Evolutionary conservation across 2,329 filamentous ascomycete genomes (phyloP).

Genomic region (Hypoxylon sp.): DNA sequence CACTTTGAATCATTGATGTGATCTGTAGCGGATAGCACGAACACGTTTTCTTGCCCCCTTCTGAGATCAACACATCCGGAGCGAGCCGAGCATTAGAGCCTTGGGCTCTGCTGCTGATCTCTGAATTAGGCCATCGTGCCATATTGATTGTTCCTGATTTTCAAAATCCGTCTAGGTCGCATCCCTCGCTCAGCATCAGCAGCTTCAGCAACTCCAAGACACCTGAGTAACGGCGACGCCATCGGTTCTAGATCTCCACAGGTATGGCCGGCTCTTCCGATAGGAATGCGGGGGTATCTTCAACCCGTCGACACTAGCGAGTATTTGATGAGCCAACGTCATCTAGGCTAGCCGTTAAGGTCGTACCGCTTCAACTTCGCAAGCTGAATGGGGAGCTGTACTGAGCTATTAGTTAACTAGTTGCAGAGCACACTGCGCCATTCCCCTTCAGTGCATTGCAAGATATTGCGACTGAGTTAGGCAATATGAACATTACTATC

Average conservation of each 20-base stretch:
- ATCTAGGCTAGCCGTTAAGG: slow-evolving; percentile 24
- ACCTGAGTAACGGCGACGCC: slow-evolving; percentile 13
- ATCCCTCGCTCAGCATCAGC: background rate
- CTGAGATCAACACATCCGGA: slow-evolving; percentile 33
- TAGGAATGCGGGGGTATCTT: slow-evolving; percentile 26
- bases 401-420: background rate
- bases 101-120: slow-evolving; percentile 18
- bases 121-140: slow-evolving; percentile 23
- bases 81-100: slow-evolving; percentile 33
- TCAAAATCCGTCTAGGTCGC: background rate
- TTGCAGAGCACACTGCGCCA: background rate
- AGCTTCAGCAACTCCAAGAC: slow-evolving; percentile 18
- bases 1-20: slow-evolving; percentile 3
- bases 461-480: background rate
- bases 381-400: slow-evolving; percentile 1
- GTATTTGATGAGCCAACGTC: slow-evolving; percentile 26
- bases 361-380: background rate
- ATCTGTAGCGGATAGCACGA: slow-evolving; percentile 4
- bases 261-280: slow-evolving; percentile 19
- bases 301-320: slow-evolving; percentile 16
- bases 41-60: slow-evolving; percentile 10
- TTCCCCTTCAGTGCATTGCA: background rate
- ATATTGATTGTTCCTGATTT: slow-evolving; percentile 26
- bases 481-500: background rate
- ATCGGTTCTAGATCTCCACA: slow-evolving; percentile 12